These are phyloP conservation scores for Stereocaulon alpinum DNA, from an alignment of 495 filamentous ascomycete genomes.

Conservation along the genomic window DNA sequence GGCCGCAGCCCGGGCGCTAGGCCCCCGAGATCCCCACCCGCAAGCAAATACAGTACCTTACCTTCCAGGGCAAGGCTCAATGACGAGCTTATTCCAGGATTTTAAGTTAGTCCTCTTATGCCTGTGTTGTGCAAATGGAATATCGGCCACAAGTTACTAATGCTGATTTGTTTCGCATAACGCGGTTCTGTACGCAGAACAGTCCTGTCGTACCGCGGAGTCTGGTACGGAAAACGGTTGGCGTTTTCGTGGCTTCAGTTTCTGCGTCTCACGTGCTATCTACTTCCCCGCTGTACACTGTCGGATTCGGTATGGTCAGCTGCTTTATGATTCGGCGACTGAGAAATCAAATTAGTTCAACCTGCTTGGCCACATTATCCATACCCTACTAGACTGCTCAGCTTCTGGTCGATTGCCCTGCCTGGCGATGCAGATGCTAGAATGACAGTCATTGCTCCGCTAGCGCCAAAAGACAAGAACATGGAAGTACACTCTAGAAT, in stretches of 20 bases:
- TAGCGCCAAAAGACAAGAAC: not conserved
- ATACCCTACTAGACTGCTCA: not conserved
- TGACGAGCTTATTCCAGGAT: not conserved
- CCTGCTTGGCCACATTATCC: not conserved
- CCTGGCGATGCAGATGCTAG: not conserved
- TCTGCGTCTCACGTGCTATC: slow-evolving; percentile 3
- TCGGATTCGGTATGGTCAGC: not conserved
- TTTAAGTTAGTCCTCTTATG: not conserved
- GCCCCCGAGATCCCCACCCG: not conserved
- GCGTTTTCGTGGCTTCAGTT: not conserved
- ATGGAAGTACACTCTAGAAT: not conserved
- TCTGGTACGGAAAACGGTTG: not conserved
- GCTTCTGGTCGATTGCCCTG: not conserved
- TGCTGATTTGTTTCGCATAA: not conserved
- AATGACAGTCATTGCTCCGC: not conserved
- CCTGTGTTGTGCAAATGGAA: not conserved
- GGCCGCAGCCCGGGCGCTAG: slow-evolving; percentile 4
- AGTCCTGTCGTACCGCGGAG: not conserved
- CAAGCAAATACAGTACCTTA: too few relatives aligned
- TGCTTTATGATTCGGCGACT: not conserved
- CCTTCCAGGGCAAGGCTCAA: not conserved
- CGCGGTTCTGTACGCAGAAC: not conserved
- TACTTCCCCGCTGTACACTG: slow-evolving; percentile 1
- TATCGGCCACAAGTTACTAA: not conserved
- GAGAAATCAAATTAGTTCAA: not conserved